Evolutionary conservation across 2,329 filamentous ascomycete species (phyloP).

Genomic region (Neofusicoccum umdonicola): DNA sequence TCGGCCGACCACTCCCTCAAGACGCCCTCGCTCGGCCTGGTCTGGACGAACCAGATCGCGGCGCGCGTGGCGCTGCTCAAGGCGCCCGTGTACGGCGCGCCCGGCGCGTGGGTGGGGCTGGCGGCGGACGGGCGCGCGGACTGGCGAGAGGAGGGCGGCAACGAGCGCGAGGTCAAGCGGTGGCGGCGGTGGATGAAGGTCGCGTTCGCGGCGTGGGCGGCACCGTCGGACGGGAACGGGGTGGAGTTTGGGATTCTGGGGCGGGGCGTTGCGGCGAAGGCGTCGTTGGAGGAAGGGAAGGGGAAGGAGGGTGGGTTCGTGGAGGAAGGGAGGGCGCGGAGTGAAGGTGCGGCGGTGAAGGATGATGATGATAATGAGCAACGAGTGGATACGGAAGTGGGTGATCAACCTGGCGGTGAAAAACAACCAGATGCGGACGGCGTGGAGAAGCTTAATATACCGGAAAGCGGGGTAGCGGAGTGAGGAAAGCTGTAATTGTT

Average conservation of each 20-base stretch:
- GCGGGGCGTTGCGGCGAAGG: slow-evolving; percentile 49
- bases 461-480: too few relatives aligned
- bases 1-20: slow-evolving; percentile 52
- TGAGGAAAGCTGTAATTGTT: too few relatives aligned
- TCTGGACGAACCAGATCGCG: slow-evolving; percentile 88
- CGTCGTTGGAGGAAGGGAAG: neutral
- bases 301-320: neutral
- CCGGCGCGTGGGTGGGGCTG: slow-evolving; percentile 35
- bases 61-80: slow-evolving; percentile 80
- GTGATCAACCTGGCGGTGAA: too few relatives aligned
- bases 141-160: slow-evolving; percentile 36
- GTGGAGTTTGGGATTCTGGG: slow-evolving; percentile 74
- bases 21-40: slow-evolving; percentile 80
- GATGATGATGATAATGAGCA: neutral
- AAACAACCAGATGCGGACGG: too few relatives aligned
- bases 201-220: slow-evolving; percentile 79
- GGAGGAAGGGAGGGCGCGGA: neutral
- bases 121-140: slow-evolving; percentile 38
- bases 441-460: too few relatives aligned
- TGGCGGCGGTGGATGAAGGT: slow-evolving; percentile 82
- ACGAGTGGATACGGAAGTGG: neutral
- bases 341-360: neutral
- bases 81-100: slow-evolving; percentile 51
- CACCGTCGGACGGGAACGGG: slow-evolving; percentile 51
- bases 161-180: slow-evolving; percentile 45